phyloP scores from a whole-genome alignment of 2,329 filamentous ascomycete species.

The Epichloe amarillans region DNA sequence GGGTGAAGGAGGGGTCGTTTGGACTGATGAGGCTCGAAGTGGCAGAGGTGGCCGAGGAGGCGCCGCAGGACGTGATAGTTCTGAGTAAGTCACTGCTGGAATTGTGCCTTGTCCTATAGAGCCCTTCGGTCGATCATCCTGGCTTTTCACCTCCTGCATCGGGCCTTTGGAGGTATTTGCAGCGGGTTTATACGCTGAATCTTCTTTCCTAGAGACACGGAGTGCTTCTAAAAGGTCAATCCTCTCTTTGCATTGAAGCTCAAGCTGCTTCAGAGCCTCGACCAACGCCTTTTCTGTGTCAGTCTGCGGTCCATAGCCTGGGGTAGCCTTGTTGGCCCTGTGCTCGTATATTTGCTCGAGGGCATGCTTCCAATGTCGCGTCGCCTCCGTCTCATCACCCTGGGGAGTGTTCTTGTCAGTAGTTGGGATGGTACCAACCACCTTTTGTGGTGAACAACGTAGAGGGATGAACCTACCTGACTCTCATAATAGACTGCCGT shows the following conservation, averaged over 20 bases:
- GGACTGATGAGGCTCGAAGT: constrained; percentile 39
- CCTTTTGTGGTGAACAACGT: background rate
- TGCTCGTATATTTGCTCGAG: constrained; percentile 82
- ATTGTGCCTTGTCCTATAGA: constrained; percentile 75
- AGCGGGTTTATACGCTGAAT: constrained; percentile 6
- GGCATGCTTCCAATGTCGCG: constrained; percentile 79
- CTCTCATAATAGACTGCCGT: constrained; percentile 94
- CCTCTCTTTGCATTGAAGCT: constrained; percentile 84
- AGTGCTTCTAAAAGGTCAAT: constrained; percentile 80
- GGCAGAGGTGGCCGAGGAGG: constrained; percentile 44
- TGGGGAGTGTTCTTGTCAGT: background rate
- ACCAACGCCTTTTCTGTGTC: constrained; percentile 76
- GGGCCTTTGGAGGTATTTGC: constrained; percentile 11
- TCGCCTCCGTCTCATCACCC: constrained; percentile 84
- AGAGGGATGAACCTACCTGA: constrained; percentile 41
- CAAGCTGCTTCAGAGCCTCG: constrained; percentile 69
- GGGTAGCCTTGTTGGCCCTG: constrained; percentile 60
- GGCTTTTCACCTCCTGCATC: constrained; percentile 7
- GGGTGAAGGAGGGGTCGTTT: constrained; percentile 19
- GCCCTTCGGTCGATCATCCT: constrained; percentile 23
- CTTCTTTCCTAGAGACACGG: constrained; percentile 44
- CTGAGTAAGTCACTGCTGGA: constrained; percentile 64
- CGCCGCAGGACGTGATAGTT: constrained; percentile 58
- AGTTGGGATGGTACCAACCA: background rate
- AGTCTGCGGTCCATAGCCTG: constrained; percentile 55